Evolutionary conservation across 306 rosid species (phyloP), one percentile per base, ranked within the genome.

Genomic region (Dryas octopetala): DNA sequence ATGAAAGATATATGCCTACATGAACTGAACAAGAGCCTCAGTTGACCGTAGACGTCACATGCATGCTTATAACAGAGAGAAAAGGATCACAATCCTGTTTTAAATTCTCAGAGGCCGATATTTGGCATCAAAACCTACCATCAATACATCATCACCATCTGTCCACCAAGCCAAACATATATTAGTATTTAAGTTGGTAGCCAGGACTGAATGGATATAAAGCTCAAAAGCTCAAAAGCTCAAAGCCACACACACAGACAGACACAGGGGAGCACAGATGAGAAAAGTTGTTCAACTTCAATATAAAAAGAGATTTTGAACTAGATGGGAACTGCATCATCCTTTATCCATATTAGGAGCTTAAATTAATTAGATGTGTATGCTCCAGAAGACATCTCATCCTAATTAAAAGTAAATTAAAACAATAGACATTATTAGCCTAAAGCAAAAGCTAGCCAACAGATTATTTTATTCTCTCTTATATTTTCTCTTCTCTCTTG

Each of bases 61-160:
- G 50, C 73, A 1, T 41, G 14, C 6, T 76, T 71, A 45, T 53
- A 19, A 32, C 38, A 70, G 52, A 59, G 75, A 47, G 73, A 19
- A 60, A 64, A 9, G 11, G 51, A 71, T 84, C 4, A 78, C 49
- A 62, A 57, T 19, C 32, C 11, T 9, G 14, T 46, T n/a, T 43
- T 76, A 64, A 40, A 68, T 65, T 28, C 55, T 28, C 49, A 71
- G 80, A 38, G 61, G 62, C 75, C 73, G 78, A 78, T 69, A 77
- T 75, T 68, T 78, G 81, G 71, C 79, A 70, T 49, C 47, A 69
- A 66, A 71, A 57, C 85, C 88, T 77, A 81, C 79, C 76, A 45
- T 49, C 63, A 55, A 28, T 55, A 75, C 84, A 77, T 80, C 83
- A 76, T 62, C 75, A 47, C 62, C 32, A 9, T 32, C 75, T 81